phyloP scores from a whole-genome alignment of 139 green algal species.

The Closterium sp. region DNA sequence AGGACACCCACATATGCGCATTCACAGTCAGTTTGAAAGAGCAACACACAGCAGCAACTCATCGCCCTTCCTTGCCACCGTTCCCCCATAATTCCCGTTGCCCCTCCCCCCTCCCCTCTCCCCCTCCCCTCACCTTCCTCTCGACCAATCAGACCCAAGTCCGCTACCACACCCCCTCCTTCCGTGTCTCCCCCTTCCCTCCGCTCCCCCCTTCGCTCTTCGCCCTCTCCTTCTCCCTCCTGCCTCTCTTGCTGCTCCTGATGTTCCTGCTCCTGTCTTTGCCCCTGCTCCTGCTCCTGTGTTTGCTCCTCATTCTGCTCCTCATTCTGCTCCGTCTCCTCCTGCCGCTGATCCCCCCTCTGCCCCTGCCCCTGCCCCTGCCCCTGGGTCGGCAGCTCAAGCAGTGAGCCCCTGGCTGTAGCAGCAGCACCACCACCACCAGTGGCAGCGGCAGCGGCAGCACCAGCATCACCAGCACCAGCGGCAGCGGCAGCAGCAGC shows the following conservation, averaged over 20 bases:
- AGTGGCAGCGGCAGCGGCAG: no score
- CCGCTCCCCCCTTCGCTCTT: neutral
- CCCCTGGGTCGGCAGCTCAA: no score
- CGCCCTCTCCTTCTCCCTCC: neutral
- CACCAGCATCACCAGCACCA: neutral
- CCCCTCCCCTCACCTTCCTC: neutral
- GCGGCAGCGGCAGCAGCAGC: neutral
- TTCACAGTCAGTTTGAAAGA: no score
- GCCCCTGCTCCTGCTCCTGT: neutral
- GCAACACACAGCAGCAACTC: no score
- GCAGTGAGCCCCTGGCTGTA: no score
- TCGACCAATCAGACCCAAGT: neutral
- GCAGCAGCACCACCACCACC: no score
- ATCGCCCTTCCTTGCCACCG: no score
- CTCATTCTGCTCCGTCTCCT: neutral
- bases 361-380: neutral
- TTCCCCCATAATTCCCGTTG: neutral
- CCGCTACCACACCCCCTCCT: neutral
- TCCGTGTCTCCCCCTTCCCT: neutral
- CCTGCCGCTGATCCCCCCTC: neutral
- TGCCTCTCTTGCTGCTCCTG: neutral
- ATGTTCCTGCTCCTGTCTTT: neutral
- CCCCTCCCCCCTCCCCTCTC: neutral
- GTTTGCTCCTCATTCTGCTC: neutral
- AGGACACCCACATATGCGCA: no score